Evolutionary conservation across 164 flowering plant species (phyloP).

Genomic region (Dillenia turbinata): DNA sequence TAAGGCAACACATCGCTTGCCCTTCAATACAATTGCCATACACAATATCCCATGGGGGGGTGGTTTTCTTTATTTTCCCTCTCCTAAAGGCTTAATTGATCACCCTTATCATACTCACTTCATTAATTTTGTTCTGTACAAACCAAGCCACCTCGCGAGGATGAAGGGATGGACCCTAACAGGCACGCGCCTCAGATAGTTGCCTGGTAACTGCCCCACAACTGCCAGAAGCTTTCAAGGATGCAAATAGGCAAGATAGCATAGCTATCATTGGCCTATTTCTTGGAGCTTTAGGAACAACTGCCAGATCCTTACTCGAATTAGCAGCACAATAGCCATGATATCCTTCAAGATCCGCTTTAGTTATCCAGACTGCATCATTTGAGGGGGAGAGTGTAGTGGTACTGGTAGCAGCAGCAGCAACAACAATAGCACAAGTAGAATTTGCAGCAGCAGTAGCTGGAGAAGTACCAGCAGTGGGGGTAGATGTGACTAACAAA

Average conservation of each 20-base stretch:
- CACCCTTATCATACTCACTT: too few species aligned
- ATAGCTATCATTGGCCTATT: constrained; percentile 52
- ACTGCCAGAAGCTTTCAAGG: constrained; percentile 46
- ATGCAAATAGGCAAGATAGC: constrained; percentile 61
- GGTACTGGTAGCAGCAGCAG: neutral
- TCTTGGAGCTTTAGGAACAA: constrained; percentile 22
- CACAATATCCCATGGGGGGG: too few species aligned
- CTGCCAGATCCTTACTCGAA: constrained; percentile 22
- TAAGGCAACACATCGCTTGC: too few species aligned
- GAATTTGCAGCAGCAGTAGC: too few species aligned
- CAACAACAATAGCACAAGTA: too few species aligned
- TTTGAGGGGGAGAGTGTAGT: constrained; percentile 26
- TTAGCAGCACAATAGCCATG: constrained; percentile 23
- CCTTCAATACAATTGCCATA: too few species aligned
- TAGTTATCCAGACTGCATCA: constrained; percentile 68
- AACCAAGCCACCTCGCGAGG: neutral
- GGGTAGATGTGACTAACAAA: neutral
- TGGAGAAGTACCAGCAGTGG: too few species aligned
- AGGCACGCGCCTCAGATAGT: constrained; percentile 51
- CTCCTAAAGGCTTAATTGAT: too few species aligned
- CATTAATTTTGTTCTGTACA: neutral
- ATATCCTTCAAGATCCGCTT: constrained; percentile 80
- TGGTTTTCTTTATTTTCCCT: too few species aligned
- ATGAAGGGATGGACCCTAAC: constrained; percentile 17
- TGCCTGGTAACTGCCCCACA: constrained; percentile 30